Evolutionary conservation across 345 rosid genomes (phyloP).

Genomic region (Cardiospermum halicacabum): DNA sequence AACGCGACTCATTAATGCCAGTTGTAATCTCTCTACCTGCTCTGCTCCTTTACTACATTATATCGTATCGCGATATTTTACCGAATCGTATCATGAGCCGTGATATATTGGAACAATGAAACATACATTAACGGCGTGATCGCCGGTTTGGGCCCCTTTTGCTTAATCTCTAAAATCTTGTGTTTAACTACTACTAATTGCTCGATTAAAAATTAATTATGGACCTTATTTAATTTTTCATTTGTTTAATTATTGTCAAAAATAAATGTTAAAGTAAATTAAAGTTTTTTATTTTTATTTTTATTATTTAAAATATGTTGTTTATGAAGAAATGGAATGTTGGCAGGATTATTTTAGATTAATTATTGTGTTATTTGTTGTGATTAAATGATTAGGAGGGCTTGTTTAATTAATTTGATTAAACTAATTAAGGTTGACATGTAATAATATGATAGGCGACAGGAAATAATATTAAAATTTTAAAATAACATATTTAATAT

Average conservation of each 20-base stretch:
- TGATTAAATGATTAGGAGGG: too few species aligned
- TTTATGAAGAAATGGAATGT: neutral
- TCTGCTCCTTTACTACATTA: neutral
- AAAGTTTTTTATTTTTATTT: too few species aligned
- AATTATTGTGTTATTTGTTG: neutral
- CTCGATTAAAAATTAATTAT: neutral
- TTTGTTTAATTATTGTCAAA: too few species aligned
- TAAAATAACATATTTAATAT: too few species aligned
- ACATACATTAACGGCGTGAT: constrained; percentile 16
- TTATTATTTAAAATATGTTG: neutral
- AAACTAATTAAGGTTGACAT: too few species aligned
- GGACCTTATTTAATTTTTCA: neutral
- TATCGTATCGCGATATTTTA: constrained; percentile 6
- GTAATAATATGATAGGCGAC: too few species aligned
- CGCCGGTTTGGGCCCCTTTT: neutral
- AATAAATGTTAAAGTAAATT: too few species aligned
- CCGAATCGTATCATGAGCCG: neutral
- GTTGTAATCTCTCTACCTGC: constrained; percentile 5
- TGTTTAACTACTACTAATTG: neutral
- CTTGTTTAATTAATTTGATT: too few species aligned
- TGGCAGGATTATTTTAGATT: neutral
- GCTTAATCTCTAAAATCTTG: neutral
- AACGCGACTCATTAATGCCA: neutral
- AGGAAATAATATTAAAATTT: too few species aligned
- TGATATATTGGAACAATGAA: neutral